Evolutionary conservation across 805 yeast genomes (phyloP).

Genomic region (Yarrowia keelungensis): DNA sequence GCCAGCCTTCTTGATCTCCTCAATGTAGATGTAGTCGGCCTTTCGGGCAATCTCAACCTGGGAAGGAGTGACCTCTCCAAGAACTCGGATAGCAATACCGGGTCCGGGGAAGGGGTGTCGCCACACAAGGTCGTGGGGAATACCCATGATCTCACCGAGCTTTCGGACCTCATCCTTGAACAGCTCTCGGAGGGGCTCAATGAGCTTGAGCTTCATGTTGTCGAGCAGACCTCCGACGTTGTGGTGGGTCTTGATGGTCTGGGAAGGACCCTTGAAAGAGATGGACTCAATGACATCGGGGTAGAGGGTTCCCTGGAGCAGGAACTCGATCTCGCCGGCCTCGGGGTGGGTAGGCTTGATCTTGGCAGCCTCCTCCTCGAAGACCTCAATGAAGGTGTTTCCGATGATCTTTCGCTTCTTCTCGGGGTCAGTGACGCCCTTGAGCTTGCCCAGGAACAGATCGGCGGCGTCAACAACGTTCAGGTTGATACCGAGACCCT

Average conservation of each 20-base stretch:
- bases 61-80: slow-evolving; percentile 92
- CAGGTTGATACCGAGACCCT: slow-evolving; percentile 92
- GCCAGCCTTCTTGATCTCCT: slow-evolving; percentile 93
- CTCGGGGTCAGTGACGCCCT: slow-evolving; percentile 98
- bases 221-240: slow-evolving; percentile 98
- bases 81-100: slow-evolving; percentile 97
- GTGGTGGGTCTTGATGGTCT: slow-evolving; percentile 99
- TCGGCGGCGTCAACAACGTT: slow-evolving; percentile 95
- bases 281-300: slow-evolving; percentile 99
- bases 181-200: slow-evolving; percentile 97
- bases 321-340: slow-evolving; percentile 88
- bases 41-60: slow-evolving; percentile 97
- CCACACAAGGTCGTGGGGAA: slow-evolving; percentile 97
- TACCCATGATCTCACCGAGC: slow-evolving; percentile 91
- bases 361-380: slow-evolving; percentile 93
- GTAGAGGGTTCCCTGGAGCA: slow-evolving; percentile 95
- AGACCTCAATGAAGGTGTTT: slow-evolving; percentile 94
- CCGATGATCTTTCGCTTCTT: slow-evolving; percentile 99
- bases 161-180: slow-evolving; percentile 99
- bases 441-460: slow-evolving; percentile 81
- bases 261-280: slow-evolving; percentile 99
- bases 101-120: slow-evolving; percentile 99
- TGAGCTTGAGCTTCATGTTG: slow-evolving; percentile 96
- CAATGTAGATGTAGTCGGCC: slow-evolving; percentile 95
- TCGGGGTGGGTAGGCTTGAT: slow-evolving; percentile 75